phyloP scores from a whole-genome alignment of 2,329 filamentous ascomycete species.

The Fusarium albosuccineum region DNA sequence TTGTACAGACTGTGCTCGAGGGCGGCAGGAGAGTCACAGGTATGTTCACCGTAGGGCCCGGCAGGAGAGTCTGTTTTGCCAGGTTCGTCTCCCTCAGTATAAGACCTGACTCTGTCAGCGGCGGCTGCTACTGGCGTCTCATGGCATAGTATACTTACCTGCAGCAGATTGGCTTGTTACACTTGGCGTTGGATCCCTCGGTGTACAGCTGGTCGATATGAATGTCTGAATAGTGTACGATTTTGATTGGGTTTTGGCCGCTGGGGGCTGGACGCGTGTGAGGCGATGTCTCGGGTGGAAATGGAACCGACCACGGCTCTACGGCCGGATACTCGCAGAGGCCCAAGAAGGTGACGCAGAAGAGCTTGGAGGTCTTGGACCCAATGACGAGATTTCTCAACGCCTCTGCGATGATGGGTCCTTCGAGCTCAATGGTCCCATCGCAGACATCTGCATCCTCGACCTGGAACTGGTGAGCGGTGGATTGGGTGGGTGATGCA shows the following conservation, averaged over 20 bases:
- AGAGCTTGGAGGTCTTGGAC: slow-evolving; percentile 63
- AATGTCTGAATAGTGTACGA: slow-evolving; percentile 72
- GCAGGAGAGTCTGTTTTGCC: slow-evolving; percentile 64
- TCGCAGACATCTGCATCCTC: slow-evolving; percentile 69
- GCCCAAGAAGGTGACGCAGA: slow-evolving; percentile 67
- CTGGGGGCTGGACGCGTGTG: slow-evolving; percentile 56
- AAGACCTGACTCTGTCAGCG: slow-evolving; percentile 52
- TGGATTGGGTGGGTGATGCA: no score
- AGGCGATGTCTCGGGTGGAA: slow-evolving; percentile 58
- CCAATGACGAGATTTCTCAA: slow-evolving; percentile 61
- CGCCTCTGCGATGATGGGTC: slow-evolving; percentile 64
- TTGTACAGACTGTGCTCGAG: slow-evolving; percentile 69
- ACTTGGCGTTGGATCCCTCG: slow-evolving; percentile 65
- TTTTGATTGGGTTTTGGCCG: slow-evolving; percentile 61
- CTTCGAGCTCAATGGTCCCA: slow-evolving; percentile 65
- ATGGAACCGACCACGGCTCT: slow-evolving; percentile 56
- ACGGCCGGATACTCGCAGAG: slow-evolving; percentile 64
- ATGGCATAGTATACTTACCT: slow-evolving; percentile 49
- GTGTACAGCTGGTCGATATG: slow-evolving; percentile 70
- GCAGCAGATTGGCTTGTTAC: slow-evolving; percentile 71
- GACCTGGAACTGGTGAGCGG: slow-evolving; percentile 48
- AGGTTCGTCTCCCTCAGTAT: slow-evolving; percentile 60
- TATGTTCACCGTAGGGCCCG: slow-evolving; percentile 64
- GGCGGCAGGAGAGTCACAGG: slow-evolving; percentile 64
- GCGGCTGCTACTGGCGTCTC: background rate